Evolutionary conservation across 164 flowering plant genomes (phyloP).

Genomic region (Tinospora cordifolia): DNA sequence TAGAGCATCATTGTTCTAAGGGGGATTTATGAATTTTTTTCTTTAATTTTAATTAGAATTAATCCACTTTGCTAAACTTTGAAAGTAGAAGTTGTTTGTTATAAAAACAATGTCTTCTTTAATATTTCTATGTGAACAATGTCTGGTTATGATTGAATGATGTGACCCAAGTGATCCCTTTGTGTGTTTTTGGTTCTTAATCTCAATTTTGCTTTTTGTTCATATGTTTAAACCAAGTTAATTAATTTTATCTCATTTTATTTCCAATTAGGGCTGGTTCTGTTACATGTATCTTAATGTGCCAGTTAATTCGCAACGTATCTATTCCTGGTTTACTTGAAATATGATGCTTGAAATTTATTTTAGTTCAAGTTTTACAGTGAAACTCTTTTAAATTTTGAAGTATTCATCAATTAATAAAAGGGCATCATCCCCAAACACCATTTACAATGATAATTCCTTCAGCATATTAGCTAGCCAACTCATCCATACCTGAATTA

Average conservation of each 20-base stretch:
- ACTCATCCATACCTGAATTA: too few relatives aligned
- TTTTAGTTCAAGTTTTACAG: neutral
- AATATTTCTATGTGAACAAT: neutral
- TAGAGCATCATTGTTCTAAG: neutral
- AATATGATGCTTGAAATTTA: neutral
- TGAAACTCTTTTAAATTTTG: neutral
- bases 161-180: neutral
- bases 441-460: too few relatives aligned
- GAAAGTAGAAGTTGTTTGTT: too few relatives aligned
- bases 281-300: too few relatives aligned
- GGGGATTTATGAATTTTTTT: neutral
- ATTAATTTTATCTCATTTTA: too few relatives aligned
- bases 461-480: too few relatives aligned
- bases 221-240: too few relatives aligned
- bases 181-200: neutral
- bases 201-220: neutral
- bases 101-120: too few relatives aligned
- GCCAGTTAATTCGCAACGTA: too few relatives aligned
- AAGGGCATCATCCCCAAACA: neutral
- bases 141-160: neutral
- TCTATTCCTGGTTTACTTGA: neutral
- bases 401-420: neutral
- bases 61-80: neutral
- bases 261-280: too few relatives aligned
- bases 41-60: neutral